These are phyloP conservation scores for Yarrowia bubula DNA, from an alignment of 805 yeast genomes.

Conservation along the genomic window DNA sequence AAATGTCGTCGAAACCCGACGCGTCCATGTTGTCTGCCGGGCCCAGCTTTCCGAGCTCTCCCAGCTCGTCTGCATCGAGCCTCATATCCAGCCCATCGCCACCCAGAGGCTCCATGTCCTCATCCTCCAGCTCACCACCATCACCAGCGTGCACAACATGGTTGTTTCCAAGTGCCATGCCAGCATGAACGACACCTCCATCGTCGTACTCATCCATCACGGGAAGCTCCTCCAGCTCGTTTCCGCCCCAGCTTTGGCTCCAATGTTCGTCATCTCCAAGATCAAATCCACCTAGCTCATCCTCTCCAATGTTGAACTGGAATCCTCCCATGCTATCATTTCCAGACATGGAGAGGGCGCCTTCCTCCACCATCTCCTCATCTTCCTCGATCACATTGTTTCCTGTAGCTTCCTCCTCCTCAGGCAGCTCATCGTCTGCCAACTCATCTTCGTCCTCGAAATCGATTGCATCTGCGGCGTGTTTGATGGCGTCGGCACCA, in stretches of 20 bases:
- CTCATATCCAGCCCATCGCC: slow-evolving; percentile 4
- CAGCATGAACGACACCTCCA: slow-evolving; percentile 15
- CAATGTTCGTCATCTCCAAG: slow-evolving; percentile 18
- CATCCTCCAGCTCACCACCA: background rate
- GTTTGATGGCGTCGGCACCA: slow-evolving; percentile 46
- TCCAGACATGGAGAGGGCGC: background rate
- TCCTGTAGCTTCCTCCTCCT: slow-evolving; percentile 34
- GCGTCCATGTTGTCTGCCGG: slow-evolving; percentile 23
- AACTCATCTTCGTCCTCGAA: slow-evolving; percentile 92
- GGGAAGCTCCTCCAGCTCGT: slow-evolving; percentile 19
- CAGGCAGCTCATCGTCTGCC: slow-evolving; percentile 74
- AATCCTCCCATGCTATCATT: slow-evolving; percentile 13
- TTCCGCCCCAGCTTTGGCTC: slow-evolving; percentile 24
- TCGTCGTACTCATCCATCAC: slow-evolving; percentile 15
- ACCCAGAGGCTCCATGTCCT: background rate
- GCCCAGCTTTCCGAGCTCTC: slow-evolving; percentile 16
- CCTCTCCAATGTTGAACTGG: slow-evolving; percentile 18
- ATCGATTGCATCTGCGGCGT: slow-evolving; percentile 90
- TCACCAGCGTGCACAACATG: slow-evolving; percentile 15
- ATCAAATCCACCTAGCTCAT: slow-evolving; percentile 23
- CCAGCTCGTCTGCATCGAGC: slow-evolving; percentile 15
- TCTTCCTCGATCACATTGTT: slow-evolving; percentile 25
- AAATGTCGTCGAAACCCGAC: slow-evolving; percentile 3
- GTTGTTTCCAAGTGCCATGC: background rate
- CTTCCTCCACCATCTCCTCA: slow-evolving; percentile 8